Base-by-base conservation (phyloP, 108 stramenopile species). In the Phaeodactylum tricornutum region DNA sequence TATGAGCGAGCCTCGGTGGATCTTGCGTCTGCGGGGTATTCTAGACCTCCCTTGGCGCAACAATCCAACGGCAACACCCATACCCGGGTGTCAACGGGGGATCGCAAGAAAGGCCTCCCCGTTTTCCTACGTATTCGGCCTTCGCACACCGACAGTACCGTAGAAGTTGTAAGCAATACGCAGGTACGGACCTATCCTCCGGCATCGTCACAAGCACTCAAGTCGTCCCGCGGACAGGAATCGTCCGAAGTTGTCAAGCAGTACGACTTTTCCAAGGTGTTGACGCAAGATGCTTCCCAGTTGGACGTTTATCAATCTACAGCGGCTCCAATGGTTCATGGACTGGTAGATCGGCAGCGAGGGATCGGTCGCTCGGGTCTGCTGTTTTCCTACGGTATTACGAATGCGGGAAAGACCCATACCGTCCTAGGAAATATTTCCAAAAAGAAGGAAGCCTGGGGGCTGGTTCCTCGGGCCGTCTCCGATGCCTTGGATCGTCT, bases 391-490 rank as follows among this genome's bases (percentile, higher is more conserved):
- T 94, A 98, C 47, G 98, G 98, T 4, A 90, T 98, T 32, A 99
- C 98, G 11, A 98, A 98, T 56, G 96, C 98, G 1, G 98, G 98
- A 4, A 99, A 98, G 67, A 96, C 96, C 0, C 76, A 96, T 65
- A 99, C 96, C 23, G 83, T 99, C 22, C 84, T 92, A 54, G 98
- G 98, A 4, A 52, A 67, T 61, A 42, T 49, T 29, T 34, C 63
- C 7, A 60, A 83, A 46, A 41, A 41, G 4, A 5, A 15, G 14
- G 39, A 41, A 41, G 16, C 39, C 8, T 80, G 80, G 74, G 91
- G 91, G 0, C 73, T 93, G 52, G 68, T 93, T 43, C 91, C 91
- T 29, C 64, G 91, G 20, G 67, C 84, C 8, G 58, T 96, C 27
- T 44, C 80, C 41, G 50, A 64, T 7, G 23, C 28, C 0, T 22